phyloP scores from a whole-genome alignment of 108 stramenopile species.

The Thalassiosira profunda region DNA sequence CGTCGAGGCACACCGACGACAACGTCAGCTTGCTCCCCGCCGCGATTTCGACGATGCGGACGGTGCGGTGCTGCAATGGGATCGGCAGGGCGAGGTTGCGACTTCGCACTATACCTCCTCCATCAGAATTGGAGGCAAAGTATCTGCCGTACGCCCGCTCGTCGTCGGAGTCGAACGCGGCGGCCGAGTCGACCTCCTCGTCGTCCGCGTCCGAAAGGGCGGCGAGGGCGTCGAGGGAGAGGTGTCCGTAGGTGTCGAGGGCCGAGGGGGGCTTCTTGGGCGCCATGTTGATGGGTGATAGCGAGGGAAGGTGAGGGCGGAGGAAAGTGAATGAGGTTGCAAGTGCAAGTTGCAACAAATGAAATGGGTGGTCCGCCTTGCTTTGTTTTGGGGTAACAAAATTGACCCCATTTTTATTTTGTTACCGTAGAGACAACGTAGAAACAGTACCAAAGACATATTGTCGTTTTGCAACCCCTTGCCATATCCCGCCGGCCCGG shows the following conservation, averaged over 20 bases:
- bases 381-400: too few species aligned
- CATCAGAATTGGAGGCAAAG: slow-evolving; percentile 36
- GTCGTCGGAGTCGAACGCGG: slow-evolving; percentile 91
- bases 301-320: neutral
- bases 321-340: neutral
- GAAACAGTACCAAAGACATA: too few species aligned
- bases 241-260: neutral
- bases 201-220: slow-evolving; percentile 62
- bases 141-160: slow-evolving; percentile 79
- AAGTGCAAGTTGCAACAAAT: too few species aligned
- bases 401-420: too few species aligned
- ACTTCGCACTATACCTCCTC: too few species aligned
- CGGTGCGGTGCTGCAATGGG: too few species aligned
- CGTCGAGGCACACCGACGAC: slow-evolving; percentile 26
- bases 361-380: too few species aligned
- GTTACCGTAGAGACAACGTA: too few species aligned
- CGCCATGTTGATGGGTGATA: neutral
- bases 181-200: slow-evolving; percentile 85
- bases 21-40: slow-evolving; percentile 18
- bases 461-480: too few species aligned
- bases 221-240: slow-evolving; percentile 1
- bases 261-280: neutral
- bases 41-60: slow-evolving; percentile 3
- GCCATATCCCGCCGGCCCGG: too few species aligned
- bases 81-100: neutral